Evolutionary conservation across 345 rosid genomes (phyloP).

Genomic region (Punica granatum): DNA sequence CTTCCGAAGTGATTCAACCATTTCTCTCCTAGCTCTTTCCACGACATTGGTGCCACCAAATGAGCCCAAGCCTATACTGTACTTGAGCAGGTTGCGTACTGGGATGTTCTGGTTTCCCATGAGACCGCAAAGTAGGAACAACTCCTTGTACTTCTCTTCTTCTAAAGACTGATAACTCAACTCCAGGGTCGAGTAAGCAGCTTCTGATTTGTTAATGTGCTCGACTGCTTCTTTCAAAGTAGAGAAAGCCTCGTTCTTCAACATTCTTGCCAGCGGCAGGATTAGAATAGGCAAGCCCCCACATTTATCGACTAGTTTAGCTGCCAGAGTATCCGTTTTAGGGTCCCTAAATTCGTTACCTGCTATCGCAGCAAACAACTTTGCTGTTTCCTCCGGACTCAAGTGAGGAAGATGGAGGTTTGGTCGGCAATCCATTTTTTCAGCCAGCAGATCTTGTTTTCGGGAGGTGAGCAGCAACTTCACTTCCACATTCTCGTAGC

Average conservation of each 20-base stretch:
- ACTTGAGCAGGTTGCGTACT: not conserved
- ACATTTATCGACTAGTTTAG: constrained; percentile 9
- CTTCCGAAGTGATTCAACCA: too few species aligned
- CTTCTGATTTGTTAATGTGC: not conserved
- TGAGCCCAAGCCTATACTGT: constrained; percentile 10
- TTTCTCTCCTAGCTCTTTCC: too few species aligned
- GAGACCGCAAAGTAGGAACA: too few species aligned
- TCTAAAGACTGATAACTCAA: too few species aligned
- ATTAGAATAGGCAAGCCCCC: constrained; percentile 20
- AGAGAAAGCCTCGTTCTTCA: not conserved
- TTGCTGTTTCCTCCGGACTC: constrained; percentile 13
- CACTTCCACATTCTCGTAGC: constrained; percentile 12
- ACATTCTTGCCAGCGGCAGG: not conserved
- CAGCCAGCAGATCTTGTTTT: not conserved
- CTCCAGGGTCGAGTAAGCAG: not conserved
- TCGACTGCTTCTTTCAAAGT: too few species aligned
- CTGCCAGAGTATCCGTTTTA: not conserved
- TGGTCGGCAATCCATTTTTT: constrained; percentile 7
- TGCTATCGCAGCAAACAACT: constrained; percentile 16
- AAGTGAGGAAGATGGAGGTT: constrained; percentile 6
- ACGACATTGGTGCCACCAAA: constrained; percentile 6
- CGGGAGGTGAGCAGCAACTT: constrained; percentile 25
- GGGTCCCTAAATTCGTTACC: not conserved
- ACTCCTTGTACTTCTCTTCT: too few species aligned
- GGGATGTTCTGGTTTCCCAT: too few species aligned